Percentiles rank a stretch among this genome's conserved stretches.
Evolutionary conservation across 208 protist species (phyloP).

Genomic region (Porcisia deanei): DNA sequence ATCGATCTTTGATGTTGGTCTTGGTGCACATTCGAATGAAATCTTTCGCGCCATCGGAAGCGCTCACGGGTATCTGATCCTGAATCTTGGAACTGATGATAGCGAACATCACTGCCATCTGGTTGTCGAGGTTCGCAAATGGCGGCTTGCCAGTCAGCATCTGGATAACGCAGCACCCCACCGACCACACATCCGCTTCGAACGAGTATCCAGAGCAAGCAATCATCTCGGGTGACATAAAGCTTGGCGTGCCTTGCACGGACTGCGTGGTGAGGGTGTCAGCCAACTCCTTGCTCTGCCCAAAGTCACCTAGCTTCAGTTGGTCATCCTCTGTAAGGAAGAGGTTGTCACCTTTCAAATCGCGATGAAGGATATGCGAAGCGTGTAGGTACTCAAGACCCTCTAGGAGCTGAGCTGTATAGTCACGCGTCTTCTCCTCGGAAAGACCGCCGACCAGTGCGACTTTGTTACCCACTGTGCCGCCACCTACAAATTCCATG

Average conservation of each 20-base stretch:
- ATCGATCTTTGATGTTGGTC: slow-evolving; percentile 70
- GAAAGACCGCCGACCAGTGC: slow-evolving; percentile 57
- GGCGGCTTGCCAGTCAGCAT: slow-evolving; percentile 90
- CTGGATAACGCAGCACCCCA: slow-evolving; percentile 91
- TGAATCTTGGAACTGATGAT: slow-evolving; percentile 80
- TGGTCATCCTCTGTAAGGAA: slow-evolving; percentile 78
- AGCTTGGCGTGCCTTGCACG: slow-evolving; percentile 91
- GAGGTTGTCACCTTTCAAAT: slow-evolving; percentile 94
- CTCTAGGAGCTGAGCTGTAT: slow-evolving; percentile 83
- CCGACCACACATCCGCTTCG: slow-evolving; percentile 92
- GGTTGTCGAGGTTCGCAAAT: slow-evolving; percentile 83
- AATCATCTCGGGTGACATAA: slow-evolving; percentile 95
- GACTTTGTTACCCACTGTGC: slow-evolving; percentile 74
- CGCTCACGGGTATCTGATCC: slow-evolving; percentile 65
- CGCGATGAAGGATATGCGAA: slow-evolving; percentile 86
- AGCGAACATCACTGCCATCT: slow-evolving; percentile 92
- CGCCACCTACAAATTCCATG: slow-evolving; percentile 92
- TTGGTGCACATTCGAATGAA: slow-evolving; percentile 78
- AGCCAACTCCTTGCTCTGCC: slow-evolving; percentile 86
- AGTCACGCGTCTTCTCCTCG: slow-evolving; percentile 68
- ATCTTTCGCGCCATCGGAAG: slow-evolving; percentile 63
- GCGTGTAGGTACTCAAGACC: slow-evolving; percentile 91
- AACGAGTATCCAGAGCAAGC: slow-evolving; percentile 86
- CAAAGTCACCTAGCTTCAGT: slow-evolving; percentile 91
- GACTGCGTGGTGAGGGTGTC: slow-evolving; percentile 84